Base-by-base conservation (phyloP, 2,329 filamentous ascomycete species). In the Penicillium olsonii region DNA sequence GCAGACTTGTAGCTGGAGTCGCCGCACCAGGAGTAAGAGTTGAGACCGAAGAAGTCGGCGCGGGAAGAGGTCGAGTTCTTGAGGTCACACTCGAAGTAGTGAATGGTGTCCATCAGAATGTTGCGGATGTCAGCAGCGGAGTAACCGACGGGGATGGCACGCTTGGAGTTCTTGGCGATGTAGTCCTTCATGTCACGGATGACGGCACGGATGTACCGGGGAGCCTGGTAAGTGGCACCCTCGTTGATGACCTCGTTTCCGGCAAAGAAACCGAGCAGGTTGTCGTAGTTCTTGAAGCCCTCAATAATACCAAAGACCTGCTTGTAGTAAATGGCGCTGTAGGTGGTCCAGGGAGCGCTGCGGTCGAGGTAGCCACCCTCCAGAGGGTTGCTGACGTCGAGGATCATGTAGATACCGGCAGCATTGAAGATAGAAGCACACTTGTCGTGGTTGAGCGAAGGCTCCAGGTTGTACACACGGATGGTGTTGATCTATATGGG, bases 241-340 rank as follows among this genome's bases (percentile, higher is more conserved):
- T 85, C 79, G 60, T 86, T 85, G 72, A 87, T 85, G 42, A 87
- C 80, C 67, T 87, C 84, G 63, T 88, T 87, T 29, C 82, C 84
- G 22, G 81, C 76, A 66, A 88, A 85, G 75, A 87, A 87, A 33
- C 78, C 84, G 20, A 87, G 73, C 2, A 79, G 79, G 68, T 87
- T 87, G 48, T 83, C 81, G 68, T 83, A 87, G 59, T 75, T 69
- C 67, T 85, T 85, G 76, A 87, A 87, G 5, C 80, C 81, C 67
- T 87, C 84, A 31, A 87, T 79, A 31, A 87, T 76, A 51, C 77
- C 75, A 62, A 85, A 87, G 56, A 84, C 77, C 57, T 83, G 80
- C 48, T 71, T 67, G 48, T 84, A 74, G 63, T 85, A 85, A 42
- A 68, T 73, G 33, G 68, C 68, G 54, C 75, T 78, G 72, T 85